These are phyloP conservation scores for Trichoderma atroviride DNA, from an alignment of 2,329 filamentous ascomycete genomes.

Conservation along the genomic window DNA sequence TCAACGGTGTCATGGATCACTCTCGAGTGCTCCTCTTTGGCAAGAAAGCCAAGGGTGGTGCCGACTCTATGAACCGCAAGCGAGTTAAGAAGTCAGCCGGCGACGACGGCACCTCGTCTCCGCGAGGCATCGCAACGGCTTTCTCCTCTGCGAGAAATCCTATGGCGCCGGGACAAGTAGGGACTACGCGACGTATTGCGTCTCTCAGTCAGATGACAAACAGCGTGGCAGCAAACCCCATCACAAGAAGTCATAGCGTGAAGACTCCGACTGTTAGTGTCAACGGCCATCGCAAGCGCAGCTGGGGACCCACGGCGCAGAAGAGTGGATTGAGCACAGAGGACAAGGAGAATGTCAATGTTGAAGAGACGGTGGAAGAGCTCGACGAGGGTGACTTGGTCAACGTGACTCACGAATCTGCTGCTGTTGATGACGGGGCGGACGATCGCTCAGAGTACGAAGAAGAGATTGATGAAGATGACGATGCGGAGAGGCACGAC, in stretches of 20 bases:
- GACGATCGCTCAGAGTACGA: constrained; percentile 30
- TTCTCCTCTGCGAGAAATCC: constrained; percentile 56
- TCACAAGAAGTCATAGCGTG: constrained; percentile 79
- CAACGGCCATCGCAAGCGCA: constrained; percentile 64
- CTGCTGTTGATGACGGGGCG: constrained; percentile 25
- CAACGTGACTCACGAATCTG: constrained; percentile 24
- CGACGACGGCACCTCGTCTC: constrained; percentile 47
- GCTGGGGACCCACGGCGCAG: constrained; percentile 61
- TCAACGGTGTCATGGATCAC: constrained; percentile 95
- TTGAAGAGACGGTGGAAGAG: constrained; percentile 68
- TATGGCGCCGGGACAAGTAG: constrained; percentile 49
- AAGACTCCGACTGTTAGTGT: constrained; percentile 55
- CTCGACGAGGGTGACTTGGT: constrained; percentile 36
- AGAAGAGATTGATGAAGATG: constrained; percentile 28
- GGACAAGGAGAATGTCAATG: constrained; percentile 64
- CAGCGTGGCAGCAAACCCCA: constrained; percentile 64
- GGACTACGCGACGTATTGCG: constrained; percentile 76
- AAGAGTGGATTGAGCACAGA: constrained; percentile 56
- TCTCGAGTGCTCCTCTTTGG: constrained; percentile 86
- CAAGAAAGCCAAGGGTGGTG: constrained; percentile 56
- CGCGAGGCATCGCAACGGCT: constrained; percentile 44
- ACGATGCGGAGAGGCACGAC: constrained; percentile 38
- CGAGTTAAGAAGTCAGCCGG: constrained; percentile 50
- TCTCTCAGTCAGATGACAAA: constrained; percentile 88
- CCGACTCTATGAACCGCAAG: constrained; percentile 62